Evolutionary conservation across 768 basidiomycete genomes (phyloP).

Genomic region (Podaxis sp.): DNA sequence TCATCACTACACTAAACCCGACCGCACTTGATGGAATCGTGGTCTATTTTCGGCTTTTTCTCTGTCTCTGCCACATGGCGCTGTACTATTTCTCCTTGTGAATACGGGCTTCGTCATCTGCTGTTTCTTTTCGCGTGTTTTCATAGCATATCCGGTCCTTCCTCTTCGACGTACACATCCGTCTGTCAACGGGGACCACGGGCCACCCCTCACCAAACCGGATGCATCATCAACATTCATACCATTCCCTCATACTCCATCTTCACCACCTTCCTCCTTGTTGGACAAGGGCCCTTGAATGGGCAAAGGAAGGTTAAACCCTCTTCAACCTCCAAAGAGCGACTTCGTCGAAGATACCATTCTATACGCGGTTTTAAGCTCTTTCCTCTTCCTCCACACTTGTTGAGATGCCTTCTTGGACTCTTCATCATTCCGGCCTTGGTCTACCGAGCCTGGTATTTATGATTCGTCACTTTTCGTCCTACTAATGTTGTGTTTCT

Average conservation of each 20-base stretch:
- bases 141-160: conserved; percentile 28
- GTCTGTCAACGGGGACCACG: conserved; percentile 13
- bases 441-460: conserved; percentile 13
- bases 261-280: neutral
- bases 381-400: neutral
- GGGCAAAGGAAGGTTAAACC: neutral
- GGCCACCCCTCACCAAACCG: neutral
- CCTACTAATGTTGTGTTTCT: conserved; percentile 16
- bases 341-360: neutral
- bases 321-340: neutral
- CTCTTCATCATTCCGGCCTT: conserved; percentile 9
- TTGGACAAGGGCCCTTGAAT: neutral
- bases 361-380: neutral
- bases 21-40: conserved; percentile 23
- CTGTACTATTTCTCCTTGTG: conserved; percentile 33
- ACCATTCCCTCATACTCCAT: neutral
- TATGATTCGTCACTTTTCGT: conserved; percentile 10
- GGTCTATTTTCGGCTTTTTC: conserved; percentile 27
- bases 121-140: conserved; percentile 26
- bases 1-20: conserved; percentile 30
- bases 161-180: conserved; percentile 5
- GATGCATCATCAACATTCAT: conserved; percentile 14
- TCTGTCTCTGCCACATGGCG: conserved; percentile 25
- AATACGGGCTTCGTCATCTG: conserved; percentile 30
- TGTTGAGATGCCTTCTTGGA: conserved; percentile 19